Evolutionary conservation across 2,329 filamentous ascomycete species (phyloP), one percentile per base, ranked within the genome.

Genomic region (Sphaerulina vaccinii): DNA sequence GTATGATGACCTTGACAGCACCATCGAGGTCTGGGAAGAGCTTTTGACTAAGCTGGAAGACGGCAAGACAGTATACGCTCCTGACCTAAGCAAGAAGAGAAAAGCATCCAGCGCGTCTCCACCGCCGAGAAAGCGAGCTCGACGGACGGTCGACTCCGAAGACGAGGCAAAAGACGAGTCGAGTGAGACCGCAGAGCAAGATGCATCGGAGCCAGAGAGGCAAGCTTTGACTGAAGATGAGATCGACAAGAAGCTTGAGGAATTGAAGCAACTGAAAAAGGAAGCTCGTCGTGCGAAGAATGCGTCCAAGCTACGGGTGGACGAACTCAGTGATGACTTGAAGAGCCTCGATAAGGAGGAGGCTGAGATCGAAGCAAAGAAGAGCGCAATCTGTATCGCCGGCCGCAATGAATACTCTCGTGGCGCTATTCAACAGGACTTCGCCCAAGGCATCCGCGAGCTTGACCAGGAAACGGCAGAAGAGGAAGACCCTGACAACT

Each of bases 391-490:
- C 1, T 79, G 82, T 54, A 82, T 86, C 49, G 67, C 71, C 13
- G 75, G 74, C 3, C 72, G 83, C 19, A 86, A 86, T 46, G 62
- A 75, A 0, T 83, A 81, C 52, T 79, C 80, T 0, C 78, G 75
- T 47, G 61, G 61, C 0, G 75, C 75, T 0, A 84, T 86, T 33
- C 76, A 79, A 59, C 65, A 72, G 10, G 80, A 86, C 48, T 86
- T 84, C 62, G 80, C 80, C 1, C 70, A 73, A 39, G 82, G 82
- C 0, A 79, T 85, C 45, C 77, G 74, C 55, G 81, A 85, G 55
- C 71, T 85, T 0, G 81, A 85, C 52, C 73, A 81, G 56, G 81
- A 84, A 53, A 69, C 73, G 29, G 73, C 74, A 0, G 69, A 72
- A 2, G 77, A 82, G 54, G 73, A 80, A 56, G 75, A 84, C 38